Evolutionary conservation across 2,329 filamentous ascomycete genomes (phyloP).

Genomic region (Fusarium secorum): DNA sequence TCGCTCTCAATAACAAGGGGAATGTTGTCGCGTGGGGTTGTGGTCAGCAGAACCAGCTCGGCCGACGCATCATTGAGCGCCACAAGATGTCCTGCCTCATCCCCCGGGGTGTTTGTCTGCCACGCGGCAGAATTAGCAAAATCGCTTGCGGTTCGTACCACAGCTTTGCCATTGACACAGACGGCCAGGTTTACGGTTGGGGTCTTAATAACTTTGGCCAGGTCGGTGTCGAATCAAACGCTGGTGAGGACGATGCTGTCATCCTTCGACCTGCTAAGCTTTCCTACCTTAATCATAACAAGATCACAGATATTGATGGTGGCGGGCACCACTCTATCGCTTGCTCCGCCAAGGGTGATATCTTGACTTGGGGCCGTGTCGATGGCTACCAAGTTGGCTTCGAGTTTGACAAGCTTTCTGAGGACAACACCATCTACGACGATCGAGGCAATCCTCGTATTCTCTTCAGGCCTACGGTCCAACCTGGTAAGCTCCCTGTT

Average conservation of each 20-base stretch:
- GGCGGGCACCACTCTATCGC: conserved; percentile 78
- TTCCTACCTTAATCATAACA: conserved; percentile 66
- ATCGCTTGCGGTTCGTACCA: conserved; percentile 79
- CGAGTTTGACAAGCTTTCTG: conserved; percentile 57
- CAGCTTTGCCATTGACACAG: conserved; percentile 78
- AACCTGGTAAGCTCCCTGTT: conserved; percentile 52
- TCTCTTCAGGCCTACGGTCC: conserved; percentile 55
- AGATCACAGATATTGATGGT: conserved; percentile 74
- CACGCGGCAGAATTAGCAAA: conserved; percentile 65
- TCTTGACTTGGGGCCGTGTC: conserved; percentile 67
- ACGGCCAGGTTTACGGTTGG: conserved; percentile 79
- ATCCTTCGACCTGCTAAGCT: conserved; percentile 77
- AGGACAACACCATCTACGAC: conserved; percentile 68
- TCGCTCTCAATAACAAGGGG: conserved; percentile 70
- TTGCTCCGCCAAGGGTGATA: conserved; percentile 62
- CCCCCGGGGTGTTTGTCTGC: conserved; percentile 64
- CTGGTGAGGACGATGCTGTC: conserved; percentile 64
- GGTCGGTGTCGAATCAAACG: conserved; percentile 70
- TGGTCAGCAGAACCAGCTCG: conserved; percentile 71
- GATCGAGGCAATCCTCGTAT: conserved; percentile 70
- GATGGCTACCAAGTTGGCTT: conserved; percentile 64
- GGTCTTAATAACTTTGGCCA: conserved; percentile 89
- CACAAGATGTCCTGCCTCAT: conserved; percentile 69
- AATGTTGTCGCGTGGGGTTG: conserved; percentile 75
- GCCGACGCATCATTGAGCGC: conserved; percentile 65